Conservation (phyloP, 345 rosid species). For the Camelina neglecta region DNA sequence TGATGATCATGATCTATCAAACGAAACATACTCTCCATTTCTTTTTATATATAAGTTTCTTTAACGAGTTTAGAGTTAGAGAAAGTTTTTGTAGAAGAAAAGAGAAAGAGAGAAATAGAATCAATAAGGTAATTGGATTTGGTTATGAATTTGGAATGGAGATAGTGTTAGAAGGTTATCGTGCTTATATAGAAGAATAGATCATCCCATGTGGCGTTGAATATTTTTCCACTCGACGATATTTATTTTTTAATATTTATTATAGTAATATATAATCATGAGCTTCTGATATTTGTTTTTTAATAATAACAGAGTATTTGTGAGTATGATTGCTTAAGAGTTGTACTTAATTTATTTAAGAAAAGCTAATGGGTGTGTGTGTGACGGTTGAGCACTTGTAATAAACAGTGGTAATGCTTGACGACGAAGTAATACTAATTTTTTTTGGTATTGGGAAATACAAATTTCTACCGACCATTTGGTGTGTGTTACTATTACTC, state of each 20-base stretch:
- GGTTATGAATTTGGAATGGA: constrained; percentile 40
- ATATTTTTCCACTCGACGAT: constrained; percentile 31
- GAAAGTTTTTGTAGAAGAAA: not conserved
- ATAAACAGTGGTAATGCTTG: constrained; percentile 39
- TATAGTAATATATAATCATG: constrained; percentile 23
- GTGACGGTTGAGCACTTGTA: constrained; percentile 44
- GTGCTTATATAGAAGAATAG: constrained; percentile 36
- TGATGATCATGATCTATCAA: constrained; percentile 49
- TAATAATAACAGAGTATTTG: constrained; percentile 27
- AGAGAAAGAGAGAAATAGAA: constrained; percentile 13
- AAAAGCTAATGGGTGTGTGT: constrained; percentile 35
- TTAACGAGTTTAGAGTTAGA: not conserved
- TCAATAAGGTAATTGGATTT: constrained; percentile 20
- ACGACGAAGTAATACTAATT: constrained; percentile 21
- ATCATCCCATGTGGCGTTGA: constrained; percentile 42
- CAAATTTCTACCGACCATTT: constrained; percentile 42
- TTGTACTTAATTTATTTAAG: not conserved
- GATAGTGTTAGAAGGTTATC: constrained; percentile 20
- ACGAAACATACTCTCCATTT: constrained; percentile 56
- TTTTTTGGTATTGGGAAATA: constrained; percentile 29
- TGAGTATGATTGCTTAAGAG: constrained; percentile 40
- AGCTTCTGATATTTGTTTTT: constrained; percentile 31
- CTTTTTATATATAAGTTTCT: not conserved
- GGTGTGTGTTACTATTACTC: not conserved
- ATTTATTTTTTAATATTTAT: constrained; percentile 2